Evolutionary conservation across 352 stramenopile genomes (phyloP), one percentile per base, ranked within the genome.

Genomic region (Phytophthora pseudosyringae): DNA sequence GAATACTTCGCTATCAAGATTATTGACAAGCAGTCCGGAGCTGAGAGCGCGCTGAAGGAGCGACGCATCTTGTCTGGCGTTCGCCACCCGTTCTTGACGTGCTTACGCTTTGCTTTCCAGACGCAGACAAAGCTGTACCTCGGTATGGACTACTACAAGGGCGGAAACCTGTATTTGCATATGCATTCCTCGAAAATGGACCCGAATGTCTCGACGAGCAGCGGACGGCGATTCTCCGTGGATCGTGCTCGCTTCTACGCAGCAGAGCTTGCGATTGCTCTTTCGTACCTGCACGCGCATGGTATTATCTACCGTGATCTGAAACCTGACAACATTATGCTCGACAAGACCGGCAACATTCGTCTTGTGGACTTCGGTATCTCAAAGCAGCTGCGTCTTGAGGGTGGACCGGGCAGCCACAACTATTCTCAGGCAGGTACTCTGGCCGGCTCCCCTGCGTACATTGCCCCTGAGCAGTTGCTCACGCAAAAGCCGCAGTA

Each of bases 311-410:
- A 96, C 71, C 87, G 88, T 47, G 88, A 96, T 58, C 69, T 96
- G 41, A 96, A 96, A 67, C 86, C 87, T 0, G 88, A 95, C 66
- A 96, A 96, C 62, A 91, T 96, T 47, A 93, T 97, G 87, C 76
- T 97, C 6, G 90, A 96, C 68, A 82, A 89, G 60, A 84, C 75
- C 8, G 90, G 90, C 11, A 90, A 96, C 67, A 93, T 96, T 57
- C 85, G 86, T 4, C 70, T 97, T n/a, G 88, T 95, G 38, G 90
- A 97, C 63, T 96, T 97, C 56, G 90, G 90, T 32, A 93, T 96
- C 44, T 96, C 87, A 15, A 97, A 97, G 73, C 83, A 95, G 52
- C 68, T 96, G 18, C 77, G 68, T 13, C 45, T 78, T 15, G 45
- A 78, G 58, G 70, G 70, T 13, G 69, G 46, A 29, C 66, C 69